Conservation (phyloP, 306 rosid species). For the Gleditsia sinensis region DNA sequence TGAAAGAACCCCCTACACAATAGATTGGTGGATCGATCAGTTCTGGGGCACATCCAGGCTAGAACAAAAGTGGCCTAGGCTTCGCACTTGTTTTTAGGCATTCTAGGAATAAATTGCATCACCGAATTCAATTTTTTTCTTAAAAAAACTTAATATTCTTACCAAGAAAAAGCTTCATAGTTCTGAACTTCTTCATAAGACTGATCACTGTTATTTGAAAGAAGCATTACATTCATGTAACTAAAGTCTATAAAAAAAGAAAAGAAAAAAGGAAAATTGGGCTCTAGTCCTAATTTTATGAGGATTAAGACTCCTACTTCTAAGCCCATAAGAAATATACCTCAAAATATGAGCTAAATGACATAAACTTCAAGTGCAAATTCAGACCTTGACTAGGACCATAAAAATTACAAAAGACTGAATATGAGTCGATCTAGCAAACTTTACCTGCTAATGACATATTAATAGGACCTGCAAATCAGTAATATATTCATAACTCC, state of each 20-base stretch:
- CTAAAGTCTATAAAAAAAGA: background rate
- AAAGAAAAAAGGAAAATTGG: background rate
- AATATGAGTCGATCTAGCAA: constrained; percentile 14
- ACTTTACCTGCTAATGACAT: background rate
- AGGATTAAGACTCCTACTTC: constrained; percentile 11
- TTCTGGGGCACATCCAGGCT: background rate
- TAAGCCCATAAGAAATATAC: background rate
- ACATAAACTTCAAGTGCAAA: background rate
- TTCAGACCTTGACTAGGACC: constrained; percentile 22
- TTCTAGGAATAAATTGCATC: background rate
- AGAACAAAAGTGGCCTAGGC: background rate
- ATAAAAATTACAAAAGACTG: background rate
- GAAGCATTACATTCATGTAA: background rate
- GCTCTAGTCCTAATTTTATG: no score
- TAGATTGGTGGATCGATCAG: constrained; percentile 1
- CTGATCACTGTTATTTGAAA: background rate
- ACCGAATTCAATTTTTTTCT: background rate
- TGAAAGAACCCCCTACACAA: constrained; percentile 1
- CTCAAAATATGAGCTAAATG: background rate
- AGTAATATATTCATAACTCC: constrained; percentile 7
- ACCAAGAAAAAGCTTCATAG: background rate
- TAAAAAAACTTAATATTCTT: no score
- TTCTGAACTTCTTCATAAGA: background rate
- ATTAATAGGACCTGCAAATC: background rate
- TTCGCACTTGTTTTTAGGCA: background rate